Percentiles rank a stretch among this genome's conserved stretches.
Evolutionary conservation across 164 flowering plant species (phyloP).

Genomic region (Magnolia officinalis): DNA sequence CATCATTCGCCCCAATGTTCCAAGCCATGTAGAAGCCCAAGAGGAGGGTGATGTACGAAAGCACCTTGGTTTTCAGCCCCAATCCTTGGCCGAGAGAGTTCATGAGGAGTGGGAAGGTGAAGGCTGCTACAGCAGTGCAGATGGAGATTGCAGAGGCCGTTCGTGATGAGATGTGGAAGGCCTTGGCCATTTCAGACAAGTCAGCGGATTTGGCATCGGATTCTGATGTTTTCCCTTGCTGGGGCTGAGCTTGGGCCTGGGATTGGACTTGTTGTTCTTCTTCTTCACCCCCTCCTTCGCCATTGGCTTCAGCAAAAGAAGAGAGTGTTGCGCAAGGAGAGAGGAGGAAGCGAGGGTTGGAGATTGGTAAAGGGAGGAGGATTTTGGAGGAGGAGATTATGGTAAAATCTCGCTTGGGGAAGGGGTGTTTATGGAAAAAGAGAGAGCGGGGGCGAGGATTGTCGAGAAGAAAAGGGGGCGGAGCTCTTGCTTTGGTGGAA

Average conservation of each 20-base stretch:
- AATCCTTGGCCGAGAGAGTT: constrained; percentile 49
- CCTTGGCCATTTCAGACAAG: constrained; percentile 70
- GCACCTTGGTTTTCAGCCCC: constrained; percentile 51
- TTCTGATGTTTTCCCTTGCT: neutral
- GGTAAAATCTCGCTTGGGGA: constrained; percentile 14
- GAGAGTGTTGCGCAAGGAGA: constrained; percentile 53
- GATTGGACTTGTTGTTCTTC: neutral
- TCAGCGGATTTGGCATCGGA: constrained; percentile 21
- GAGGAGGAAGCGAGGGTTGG: constrained; percentile 13
- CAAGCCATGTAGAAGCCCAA: constrained; percentile 96
- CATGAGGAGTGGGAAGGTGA: constrained; percentile 57
- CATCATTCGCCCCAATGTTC: constrained; percentile 98
- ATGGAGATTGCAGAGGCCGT: constrained; percentile 66
- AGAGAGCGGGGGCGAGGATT: constrained; percentile 16
- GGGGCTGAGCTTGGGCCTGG: neutral
- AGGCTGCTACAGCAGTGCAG: constrained; percentile 65
- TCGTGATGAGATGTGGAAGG: constrained; percentile 63
- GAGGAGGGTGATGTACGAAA: constrained; percentile 69
- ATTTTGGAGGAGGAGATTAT: constrained; percentile 1
- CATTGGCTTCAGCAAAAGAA: constrained; percentile 56
- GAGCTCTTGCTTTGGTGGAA: constrained; percentile 32
- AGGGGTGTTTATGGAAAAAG: constrained; percentile 12
- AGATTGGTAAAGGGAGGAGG: constrained; percentile 23
- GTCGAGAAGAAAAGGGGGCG: constrained; percentile 20
- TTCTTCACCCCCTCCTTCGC: constrained; percentile 19